A percentile compares a stretch with the other conserved stretches of the same genome.
phyloP scores from a whole-genome alignment of 2,329 filamentous ascomycete species.

The Aspergillus brasiliensis region DNA sequence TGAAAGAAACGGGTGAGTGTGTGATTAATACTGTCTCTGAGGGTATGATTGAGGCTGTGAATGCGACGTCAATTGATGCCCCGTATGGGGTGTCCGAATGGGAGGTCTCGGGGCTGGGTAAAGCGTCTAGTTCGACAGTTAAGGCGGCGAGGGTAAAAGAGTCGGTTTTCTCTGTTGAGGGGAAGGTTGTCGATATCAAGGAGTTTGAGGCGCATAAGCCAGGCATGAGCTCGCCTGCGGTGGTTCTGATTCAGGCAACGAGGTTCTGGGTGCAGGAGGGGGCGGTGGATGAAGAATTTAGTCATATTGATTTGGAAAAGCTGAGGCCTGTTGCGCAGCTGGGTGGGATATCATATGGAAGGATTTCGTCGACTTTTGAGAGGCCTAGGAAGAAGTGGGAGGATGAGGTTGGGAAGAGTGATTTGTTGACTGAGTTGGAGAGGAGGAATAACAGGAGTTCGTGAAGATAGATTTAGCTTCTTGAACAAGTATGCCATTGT shows the following conservation, averaged over 20 bases:
- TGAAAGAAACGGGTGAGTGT: slow-evolving; percentile 71
- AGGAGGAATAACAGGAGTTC: not conserved
- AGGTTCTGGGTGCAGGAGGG: slow-evolving; percentile 86
- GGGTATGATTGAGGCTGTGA: slow-evolving; percentile 82
- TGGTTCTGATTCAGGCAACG: slow-evolving; percentile 77
- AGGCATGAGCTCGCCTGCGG: slow-evolving; percentile 70
- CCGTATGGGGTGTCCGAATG: slow-evolving; percentile 78
- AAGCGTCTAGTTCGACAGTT: slow-evolving; percentile 65
- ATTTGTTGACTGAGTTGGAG: slow-evolving; percentile 19
- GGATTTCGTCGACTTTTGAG: slow-evolving; percentile 68
- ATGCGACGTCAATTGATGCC: slow-evolving; percentile 72
- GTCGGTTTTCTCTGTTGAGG: slow-evolving; percentile 79
- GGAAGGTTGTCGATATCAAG: slow-evolving; percentile 67
- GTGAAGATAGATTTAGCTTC: not conserved
- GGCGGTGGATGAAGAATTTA: slow-evolving; percentile 73
- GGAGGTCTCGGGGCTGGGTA: slow-evolving; percentile 74
- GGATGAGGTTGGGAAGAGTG: slow-evolving; percentile 22
- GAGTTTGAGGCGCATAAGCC: slow-evolving; percentile 74
- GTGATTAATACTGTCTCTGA: slow-evolving; percentile 85
- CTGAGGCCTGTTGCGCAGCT: slow-evolving; percentile 73
- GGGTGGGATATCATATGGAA: slow-evolving; percentile 82
- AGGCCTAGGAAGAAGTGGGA: slow-evolving; percentile 53
- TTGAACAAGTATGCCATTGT: not conserved
- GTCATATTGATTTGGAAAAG: slow-evolving; percentile 73
- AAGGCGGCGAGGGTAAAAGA: slow-evolving; percentile 73